Evolutionary conservation across 805 yeast species (phyloP), one percentile per base, ranked within the genome.

Genomic region (Clavispora asparagi): DNA sequence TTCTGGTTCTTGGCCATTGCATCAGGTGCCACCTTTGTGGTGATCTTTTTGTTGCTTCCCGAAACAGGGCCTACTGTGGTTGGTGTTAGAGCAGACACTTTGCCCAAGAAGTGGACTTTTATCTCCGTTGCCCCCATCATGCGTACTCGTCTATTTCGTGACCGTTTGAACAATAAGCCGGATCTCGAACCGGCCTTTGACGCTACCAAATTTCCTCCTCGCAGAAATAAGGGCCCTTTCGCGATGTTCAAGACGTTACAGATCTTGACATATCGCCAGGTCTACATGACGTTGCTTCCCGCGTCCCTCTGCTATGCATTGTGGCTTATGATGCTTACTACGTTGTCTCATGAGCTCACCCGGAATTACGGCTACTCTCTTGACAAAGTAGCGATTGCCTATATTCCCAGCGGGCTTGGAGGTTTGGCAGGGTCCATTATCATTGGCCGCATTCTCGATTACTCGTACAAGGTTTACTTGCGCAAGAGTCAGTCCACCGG

Each of bases 121-220:
- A 11, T 41, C 23, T n/a, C 42, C n/a, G 41, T 45, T 30, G 48
- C 48, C 6, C 48, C 48, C 11, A 30, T 45, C n/a, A 17, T 45
- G 38, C 41, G 41, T 12, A 14, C 39, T 2, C 13, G 11, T 2
- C 25, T 16, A 7, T 39, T 43, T 36, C 31, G 38, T n/a, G 13
- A 13, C 19, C 23, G 30, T 8, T n/a, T 29, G 14, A 40, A 13
- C 11, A 5, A 6, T 4, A 19, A 28, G 12, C 13, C 14, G 5
- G 29, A 39, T 7, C 28, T 23, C 12, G 39, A 37, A 25, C 17
- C 29, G 7, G 39, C 17, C 2, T 33, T 33, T 17, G 39, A 37
- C 5, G 16, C 16, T 7, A 23, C 14, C 8, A 37, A 9, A 13
- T 7, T 33, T 7, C 32, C 41, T 25, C 27, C 35, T 2, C 30